phyloP scores from a whole-genome alignment of 441 rosid species.

The Geranium incanum region DNA sequence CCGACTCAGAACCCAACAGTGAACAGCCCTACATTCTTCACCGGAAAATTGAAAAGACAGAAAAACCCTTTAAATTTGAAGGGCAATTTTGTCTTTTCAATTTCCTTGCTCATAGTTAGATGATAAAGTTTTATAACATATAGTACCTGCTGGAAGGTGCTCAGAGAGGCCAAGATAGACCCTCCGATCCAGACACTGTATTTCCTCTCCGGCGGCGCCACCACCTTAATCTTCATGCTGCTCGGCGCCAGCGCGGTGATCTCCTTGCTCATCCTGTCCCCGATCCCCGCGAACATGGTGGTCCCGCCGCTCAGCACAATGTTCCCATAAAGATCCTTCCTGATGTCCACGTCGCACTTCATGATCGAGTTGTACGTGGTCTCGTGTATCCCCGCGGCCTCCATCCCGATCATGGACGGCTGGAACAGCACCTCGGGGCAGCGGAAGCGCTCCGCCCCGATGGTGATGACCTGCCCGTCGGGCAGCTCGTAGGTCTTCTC shows the following conservation, averaged over 20 bases:
- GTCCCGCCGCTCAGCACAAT: constrained; percentile 70
- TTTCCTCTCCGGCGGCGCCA: constrained; percentile 56
- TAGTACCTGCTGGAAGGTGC: too few relatives aligned
- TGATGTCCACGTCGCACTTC: constrained; percentile 72
- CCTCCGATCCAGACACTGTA: constrained; percentile 77
- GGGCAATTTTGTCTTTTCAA: too few relatives aligned
- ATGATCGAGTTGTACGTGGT: constrained; percentile 21
- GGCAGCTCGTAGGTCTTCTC: constrained; percentile 69
- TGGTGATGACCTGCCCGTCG: constrained; percentile 68
- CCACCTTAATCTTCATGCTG: too few relatives aligned
- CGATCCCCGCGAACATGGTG: constrained; percentile 72
- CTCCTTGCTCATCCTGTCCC: constrained; percentile 78
- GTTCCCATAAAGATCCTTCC: constrained; percentile 22
- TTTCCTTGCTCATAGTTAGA: too few relatives aligned
- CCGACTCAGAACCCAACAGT: too few relatives aligned
- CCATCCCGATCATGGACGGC: constrained; percentile 48
- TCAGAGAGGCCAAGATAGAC: constrained; percentile 61
- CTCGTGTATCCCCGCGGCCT: constrained; percentile 42
- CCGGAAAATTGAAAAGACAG: too few relatives aligned
- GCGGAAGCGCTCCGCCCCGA: constrained; percentile 69
- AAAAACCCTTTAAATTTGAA: too few relatives aligned
- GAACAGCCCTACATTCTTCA: too few relatives aligned
- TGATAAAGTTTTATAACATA: too few relatives aligned
- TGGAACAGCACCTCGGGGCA: constrained; percentile 79
- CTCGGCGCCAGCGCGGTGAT: constrained; percentile 39